phyloP scores from a whole-genome alignment of 495 filamentous ascomycete genomes.

The Cetradonia linearis region DNA sequence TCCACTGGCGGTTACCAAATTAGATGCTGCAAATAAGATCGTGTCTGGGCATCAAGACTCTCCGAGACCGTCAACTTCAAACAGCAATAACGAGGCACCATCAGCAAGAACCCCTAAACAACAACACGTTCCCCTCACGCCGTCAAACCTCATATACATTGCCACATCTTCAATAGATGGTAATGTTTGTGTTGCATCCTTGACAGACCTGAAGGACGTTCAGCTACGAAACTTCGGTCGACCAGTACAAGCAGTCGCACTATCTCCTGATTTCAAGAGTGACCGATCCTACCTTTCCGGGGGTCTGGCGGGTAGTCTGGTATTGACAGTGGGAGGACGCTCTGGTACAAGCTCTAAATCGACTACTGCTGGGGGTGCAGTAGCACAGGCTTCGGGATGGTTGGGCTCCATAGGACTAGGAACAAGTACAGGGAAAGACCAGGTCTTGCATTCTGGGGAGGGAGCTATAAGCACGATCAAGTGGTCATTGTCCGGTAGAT shows the following conservation, averaged over 20 bases:
- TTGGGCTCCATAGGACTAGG: constrained; percentile 75
- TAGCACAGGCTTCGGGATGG: constrained; percentile 83
- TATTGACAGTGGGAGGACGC: constrained; percentile 76
- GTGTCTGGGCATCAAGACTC: constrained; percentile 38
- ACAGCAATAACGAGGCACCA: constrained; percentile 40
- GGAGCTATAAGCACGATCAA: constrained; percentile 82
- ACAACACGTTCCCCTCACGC: constrained; percentile 50
- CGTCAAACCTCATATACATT: constrained; percentile 82
- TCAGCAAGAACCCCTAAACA: constrained; percentile 38
- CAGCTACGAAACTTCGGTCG: constrained; percentile 85
- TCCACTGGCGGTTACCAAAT: constrained; percentile 49
- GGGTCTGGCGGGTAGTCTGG: constrained; percentile 76
- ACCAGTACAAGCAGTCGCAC: constrained; percentile 76
- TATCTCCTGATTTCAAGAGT: constrained; percentile 86
- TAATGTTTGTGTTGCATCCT: constrained; percentile 77
- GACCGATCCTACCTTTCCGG: constrained; percentile 84
- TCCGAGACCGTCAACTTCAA: constrained; percentile 36
- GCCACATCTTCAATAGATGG: constrained; percentile 92
- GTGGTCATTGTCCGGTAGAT: constrained; percentile 86
- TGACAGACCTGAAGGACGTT: constrained; percentile 72
- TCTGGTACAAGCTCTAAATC: constrained; percentile 67
- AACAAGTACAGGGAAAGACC: constrained; percentile 69
- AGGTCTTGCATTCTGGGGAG: constrained; percentile 82
- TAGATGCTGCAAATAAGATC: constrained; percentile 41
- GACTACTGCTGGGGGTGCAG: constrained; percentile 66